Conservation (phyloP, 805 yeast species). For the Myxozyma lipomycoides region DNA sequence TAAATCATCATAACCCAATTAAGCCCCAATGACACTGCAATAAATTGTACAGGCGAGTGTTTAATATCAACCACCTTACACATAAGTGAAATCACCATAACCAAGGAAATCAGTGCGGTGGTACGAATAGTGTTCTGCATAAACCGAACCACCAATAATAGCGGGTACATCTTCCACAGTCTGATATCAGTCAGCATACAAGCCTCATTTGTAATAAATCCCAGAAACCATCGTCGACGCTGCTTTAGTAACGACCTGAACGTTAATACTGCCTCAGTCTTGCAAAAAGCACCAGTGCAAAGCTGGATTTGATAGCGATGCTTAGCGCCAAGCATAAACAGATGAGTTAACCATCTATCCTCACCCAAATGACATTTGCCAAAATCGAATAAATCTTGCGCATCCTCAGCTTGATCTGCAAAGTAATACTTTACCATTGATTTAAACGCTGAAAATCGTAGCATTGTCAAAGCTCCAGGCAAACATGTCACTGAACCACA, state of each 20-base stretch:
- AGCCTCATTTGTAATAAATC: slow-evolving; percentile 24
- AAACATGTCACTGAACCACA: slow-evolving; percentile 26
- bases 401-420: slow-evolving; percentile 21
- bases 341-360: slow-evolving; percentile 25
- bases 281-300: slow-evolving; percentile 26
- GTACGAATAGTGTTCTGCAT: slow-evolving; percentile 28
- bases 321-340: slow-evolving; percentile 26
- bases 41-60: slow-evolving; percentile 13
- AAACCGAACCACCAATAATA: slow-evolving; percentile 21
- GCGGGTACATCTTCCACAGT: slow-evolving; percentile 24
- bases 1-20: slow-evolving; percentile 23
- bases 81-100: slow-evolving; percentile 11
- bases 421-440: slow-evolving; percentile 23
- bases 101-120: slow-evolving; percentile 16
- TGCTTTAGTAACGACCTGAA: slow-evolving; percentile 19
- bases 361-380: slow-evolving; percentile 26
- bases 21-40: slow-evolving; percentile 13
- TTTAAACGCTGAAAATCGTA: slow-evolving; percentile 21
- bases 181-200: slow-evolving; percentile 27
- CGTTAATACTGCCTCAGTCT: slow-evolving; percentile 23
- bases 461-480: slow-evolving; percentile 28
- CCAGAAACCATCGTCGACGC: slow-evolving; percentile 26
- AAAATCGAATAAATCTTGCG: slow-evolving; percentile 23
- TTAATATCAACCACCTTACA: not conserved
- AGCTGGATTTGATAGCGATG: slow-evolving; percentile 24